Percentiles rank a stretch among this genome's conserved stretches.
phyloP scores from a whole-genome alignment of 108 stramenopile species.

The Fragilariopsis cylindrus region DNA sequence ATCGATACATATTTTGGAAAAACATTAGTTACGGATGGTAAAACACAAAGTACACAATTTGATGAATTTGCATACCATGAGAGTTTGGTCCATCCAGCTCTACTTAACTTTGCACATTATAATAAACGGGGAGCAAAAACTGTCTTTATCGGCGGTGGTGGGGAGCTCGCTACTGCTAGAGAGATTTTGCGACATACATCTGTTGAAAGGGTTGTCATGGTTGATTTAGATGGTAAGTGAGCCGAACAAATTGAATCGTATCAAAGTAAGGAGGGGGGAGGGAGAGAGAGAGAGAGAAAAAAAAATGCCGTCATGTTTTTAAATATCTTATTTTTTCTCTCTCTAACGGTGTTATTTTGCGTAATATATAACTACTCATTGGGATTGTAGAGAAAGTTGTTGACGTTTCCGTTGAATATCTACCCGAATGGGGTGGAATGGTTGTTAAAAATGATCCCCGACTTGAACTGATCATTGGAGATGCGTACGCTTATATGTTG shows the following conservation, averaged over 20 bases:
- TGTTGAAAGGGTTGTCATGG: conserved; percentile 88
- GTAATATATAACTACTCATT: neutral
- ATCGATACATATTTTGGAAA: conserved; percentile 45
- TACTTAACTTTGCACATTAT: conserved; percentile 49
- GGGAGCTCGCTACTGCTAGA: conserved; percentile 86
- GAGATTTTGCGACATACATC: conserved; percentile 76
- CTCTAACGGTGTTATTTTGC: neutral
- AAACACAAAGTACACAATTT: conserved; percentile 81
- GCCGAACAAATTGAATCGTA: neutral
- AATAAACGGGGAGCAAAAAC: conserved; percentile 49
- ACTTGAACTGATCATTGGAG: conserved; percentile 70
- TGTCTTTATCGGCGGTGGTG: conserved; percentile 89
- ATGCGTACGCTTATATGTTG: conserved; percentile 64
- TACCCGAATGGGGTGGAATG: conserved; percentile 87
- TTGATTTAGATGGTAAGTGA: conserved; percentile 72
- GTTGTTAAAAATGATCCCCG: conserved; percentile 60
- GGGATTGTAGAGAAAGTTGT: conserved; percentile 45
- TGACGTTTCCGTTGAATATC: conserved; percentile 65
- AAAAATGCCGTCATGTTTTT: neutral
- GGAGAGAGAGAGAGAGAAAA: too few relatives aligned
- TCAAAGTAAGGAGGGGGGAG: neutral
- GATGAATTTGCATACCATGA: conserved; percentile 93
- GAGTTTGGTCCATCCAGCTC: conserved; percentile 75
- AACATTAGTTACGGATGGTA: conserved; percentile 91
- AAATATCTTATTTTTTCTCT: neutral